A percentile compares a stretch with the other conserved stretches of the same genome.
Evolutionary conservation across 305 asterid genomes (phyloP).

Genomic region (Fraxinus sp.): DNA sequence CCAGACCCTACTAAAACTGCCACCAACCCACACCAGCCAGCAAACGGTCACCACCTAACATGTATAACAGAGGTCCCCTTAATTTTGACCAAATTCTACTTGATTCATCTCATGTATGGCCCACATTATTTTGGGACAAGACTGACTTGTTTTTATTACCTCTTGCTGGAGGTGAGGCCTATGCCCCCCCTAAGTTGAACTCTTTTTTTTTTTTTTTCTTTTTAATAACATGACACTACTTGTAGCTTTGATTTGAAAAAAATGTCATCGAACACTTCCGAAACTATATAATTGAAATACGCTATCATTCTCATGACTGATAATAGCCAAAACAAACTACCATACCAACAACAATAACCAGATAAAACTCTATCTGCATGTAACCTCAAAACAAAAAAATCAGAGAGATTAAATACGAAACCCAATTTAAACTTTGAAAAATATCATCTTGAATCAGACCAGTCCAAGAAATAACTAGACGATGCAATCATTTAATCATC

Average conservation of each 20-base stretch:
- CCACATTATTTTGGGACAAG: too few species aligned
- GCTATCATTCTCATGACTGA: neutral
- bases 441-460: neutral
- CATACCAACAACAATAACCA: neutral
- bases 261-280: neutral
- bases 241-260: neutral
- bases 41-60: neutral
- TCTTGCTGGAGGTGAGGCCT: neutral
- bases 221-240: neutral
- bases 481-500: neutral
- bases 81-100: neutral
- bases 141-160: too few species aligned
- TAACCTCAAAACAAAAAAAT: conserved; percentile 15
- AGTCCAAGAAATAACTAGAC: neutral
- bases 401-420: neutral
- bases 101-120: neutral
- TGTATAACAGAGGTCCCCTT: neutral
- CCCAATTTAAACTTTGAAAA: neutral
- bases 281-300: neutral
- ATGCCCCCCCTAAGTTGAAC: neutral
- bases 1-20: neutral
- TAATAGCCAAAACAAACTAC: neutral
- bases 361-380: neutral
- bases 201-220: neutral
- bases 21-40: too few species aligned